Evolutionary conservation across 1,139 yeast species (phyloP), one percentile per base, ranked within the genome.

Genomic region (Oligophagozyma castellii): DNA sequence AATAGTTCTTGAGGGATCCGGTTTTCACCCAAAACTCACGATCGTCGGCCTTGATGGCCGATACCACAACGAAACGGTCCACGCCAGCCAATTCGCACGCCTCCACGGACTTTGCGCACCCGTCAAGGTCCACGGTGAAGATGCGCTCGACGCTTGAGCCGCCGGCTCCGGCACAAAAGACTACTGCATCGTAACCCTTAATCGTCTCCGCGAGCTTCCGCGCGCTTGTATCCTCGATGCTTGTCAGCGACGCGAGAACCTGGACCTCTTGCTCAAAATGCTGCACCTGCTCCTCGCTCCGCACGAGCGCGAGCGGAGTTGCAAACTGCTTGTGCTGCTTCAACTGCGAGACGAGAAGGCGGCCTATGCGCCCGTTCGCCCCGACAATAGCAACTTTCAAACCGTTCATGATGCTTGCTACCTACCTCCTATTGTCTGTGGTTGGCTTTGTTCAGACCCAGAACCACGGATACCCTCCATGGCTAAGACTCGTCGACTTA

Each of bases 101-200:
- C 42, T 72, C 78, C 32, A 67, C 60, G 2, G 67, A 61, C 43
- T 69, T 68, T 22, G 69, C 70, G 5, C 73, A 73, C 4, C 74
- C 76, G 43, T 73, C 80, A 31, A 72, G 55, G 43, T 74, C 83
- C 10, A 73, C 69, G 14, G 62, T 58, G 29, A 70, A 55, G 10
- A 73, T 61, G 29, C 61, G 53, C 15, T 56, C 63, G 4, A 55
- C 39, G 6, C 64, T 60, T 32, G 62, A 63, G 2, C 79, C 80
- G 5, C 69, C 74, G 2, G 78, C 70, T 4, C 81, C 81, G 1
- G 76, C 80, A 26, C 68, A 57, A 53, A 73, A 69, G 1, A 74
- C 69, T 5, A 73, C 70, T 5, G 71, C 73, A 42, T 70, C 72
- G 26, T 58, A 63, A 3, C 72, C 75, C 23, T 50, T 46, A 19